Evolutionary conservation across 371 early-diverging fungal genomes (phyloP).

Genomic region (Syncephalastrum racemosum): DNA sequence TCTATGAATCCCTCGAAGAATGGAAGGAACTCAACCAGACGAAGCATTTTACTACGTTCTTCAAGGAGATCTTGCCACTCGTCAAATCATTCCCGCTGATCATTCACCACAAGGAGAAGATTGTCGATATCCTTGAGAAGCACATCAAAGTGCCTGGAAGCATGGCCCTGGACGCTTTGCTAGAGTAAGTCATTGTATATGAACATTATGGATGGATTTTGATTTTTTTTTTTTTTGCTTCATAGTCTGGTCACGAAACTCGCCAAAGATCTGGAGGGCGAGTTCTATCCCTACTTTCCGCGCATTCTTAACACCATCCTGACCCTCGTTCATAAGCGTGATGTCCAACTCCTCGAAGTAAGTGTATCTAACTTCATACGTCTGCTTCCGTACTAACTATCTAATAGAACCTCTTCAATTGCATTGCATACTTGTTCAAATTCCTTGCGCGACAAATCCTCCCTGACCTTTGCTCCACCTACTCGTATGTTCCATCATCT

Average conservation of each 20-base stretch:
- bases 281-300: slow-evolving; percentile 82
- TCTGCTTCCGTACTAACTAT: not conserved
- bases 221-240: not conserved
- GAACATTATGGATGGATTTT: not conserved
- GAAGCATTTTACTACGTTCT: slow-evolving; percentile 71
- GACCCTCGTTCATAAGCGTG: slow-evolving; percentile 62
- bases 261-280: slow-evolving; percentile 89
- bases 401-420: slow-evolving; percentile 75
- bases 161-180: slow-evolving; percentile 72
- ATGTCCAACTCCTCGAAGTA: slow-evolving; percentile 80
- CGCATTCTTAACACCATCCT: slow-evolving; percentile 60
- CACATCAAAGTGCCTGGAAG: slow-evolving; percentile 61
- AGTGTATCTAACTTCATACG: not conserved
- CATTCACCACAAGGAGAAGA: slow-evolving; percentile 82
- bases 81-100: slow-evolving; percentile 81
- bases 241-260: slow-evolving; percentile 75
- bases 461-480: slow-evolving; percentile 69
- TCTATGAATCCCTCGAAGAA: slow-evolving; percentile 71
- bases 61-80: slow-evolving; percentile 59
- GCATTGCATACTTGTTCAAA: slow-evolving; percentile 90
- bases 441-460: slow-evolving; percentile 73
- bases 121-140: slow-evolving; percentile 67
- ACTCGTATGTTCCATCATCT: slow-evolving; percentile 40
- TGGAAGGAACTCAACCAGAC: slow-evolving; percentile 92
- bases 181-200: slow-evolving; percentile 57